Evolutionary conservation across 2,329 filamentous ascomycete species (phyloP), one percentile per base, ranked within the genome.

Genomic region (Nigrospora osmanthi): DNA sequence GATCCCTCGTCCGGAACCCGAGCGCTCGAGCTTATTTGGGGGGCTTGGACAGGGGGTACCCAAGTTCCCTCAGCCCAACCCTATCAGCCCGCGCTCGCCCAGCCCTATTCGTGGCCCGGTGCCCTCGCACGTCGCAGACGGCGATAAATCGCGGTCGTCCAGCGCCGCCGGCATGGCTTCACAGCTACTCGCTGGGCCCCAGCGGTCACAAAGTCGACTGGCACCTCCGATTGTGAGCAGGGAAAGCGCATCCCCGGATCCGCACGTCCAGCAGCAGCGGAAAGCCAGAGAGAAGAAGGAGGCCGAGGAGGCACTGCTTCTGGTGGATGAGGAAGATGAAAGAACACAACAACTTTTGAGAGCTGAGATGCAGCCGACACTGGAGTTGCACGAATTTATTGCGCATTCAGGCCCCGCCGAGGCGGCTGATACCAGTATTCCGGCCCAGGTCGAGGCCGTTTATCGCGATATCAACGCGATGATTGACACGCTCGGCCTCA

Each of bases 401-500:
- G 82, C 75, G 3, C 77, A 80, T 54, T 68, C 75, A 4, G 75
- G 80, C 48, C 70, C 75, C 35, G 69, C 69, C 6, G 67, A 73
- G 4, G 69, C 72, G 13, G 73, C 73, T 13, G 69, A 71, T 43
- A 75, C 81, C 44, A 80, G 72, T 38, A 70, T 84, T 31, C 75
- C 80, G 4, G 72, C 75, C 10, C 80, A 83, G 52, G 79, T 81
- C 17, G 81, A 85, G 56, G 75, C 79, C 15, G 70, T 85, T 1
- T 93, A 87, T 61, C 78, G 85, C 38, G 87, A 91, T 56, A 87
- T 91, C 60, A 91, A 93, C 62, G 87, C 87, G 12, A 98, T 97
- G 93, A 83, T 98, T 37, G 89, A 96, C 56, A 91, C 87, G 0
- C 70, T 97, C 35, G 91, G 91, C 11, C 76, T 96, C 41, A 97